phyloP scores from a whole-genome alignment of 495 filamentous ascomycete genomes.

The Penicillium crystallinum region DNA sequence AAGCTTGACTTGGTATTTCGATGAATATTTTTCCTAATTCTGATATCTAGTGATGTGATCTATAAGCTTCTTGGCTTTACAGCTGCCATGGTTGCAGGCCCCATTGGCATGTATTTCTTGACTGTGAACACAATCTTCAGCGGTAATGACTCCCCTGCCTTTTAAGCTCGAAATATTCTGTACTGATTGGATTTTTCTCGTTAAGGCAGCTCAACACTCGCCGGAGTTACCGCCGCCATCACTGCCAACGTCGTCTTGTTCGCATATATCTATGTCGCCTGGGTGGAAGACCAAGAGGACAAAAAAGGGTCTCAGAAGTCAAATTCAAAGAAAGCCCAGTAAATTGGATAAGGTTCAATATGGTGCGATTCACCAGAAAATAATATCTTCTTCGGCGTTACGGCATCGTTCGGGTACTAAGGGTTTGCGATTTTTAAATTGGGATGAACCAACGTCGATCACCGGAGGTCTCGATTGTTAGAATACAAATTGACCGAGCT shows the following conservation, averaged over 20 bases:
- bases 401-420: constrained; percentile 1
- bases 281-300: constrained; percentile 78
- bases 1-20: background rate
- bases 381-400: background rate
- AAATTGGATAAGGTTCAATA: background rate
- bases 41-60: constrained; percentile 65
- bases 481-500: background rate
- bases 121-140: constrained; percentile 70
- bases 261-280: constrained; percentile 85
- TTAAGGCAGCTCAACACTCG: constrained; percentile 78
- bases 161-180: background rate
- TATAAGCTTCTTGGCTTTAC: constrained; percentile 86
- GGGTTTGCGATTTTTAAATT: background rate
- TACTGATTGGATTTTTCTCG: background rate
- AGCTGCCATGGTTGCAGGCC: constrained; percentile 78
- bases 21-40: background rate
- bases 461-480: background rate
- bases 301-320: constrained; percentile 49
- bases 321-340: constrained; percentile 59
- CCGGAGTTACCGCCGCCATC: constrained; percentile 77
- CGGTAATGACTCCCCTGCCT: constrained; percentile 46
- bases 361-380: background rate
- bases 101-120: constrained; percentile 82
- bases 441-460: background rate
- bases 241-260: constrained; percentile 90